A percentile compares a stretch with the other conserved stretches of the same genome.
Evolutionary conservation across 2,329 filamentous ascomycete genomes (phyloP).

Genomic region (Didymella lethalis): DNA sequence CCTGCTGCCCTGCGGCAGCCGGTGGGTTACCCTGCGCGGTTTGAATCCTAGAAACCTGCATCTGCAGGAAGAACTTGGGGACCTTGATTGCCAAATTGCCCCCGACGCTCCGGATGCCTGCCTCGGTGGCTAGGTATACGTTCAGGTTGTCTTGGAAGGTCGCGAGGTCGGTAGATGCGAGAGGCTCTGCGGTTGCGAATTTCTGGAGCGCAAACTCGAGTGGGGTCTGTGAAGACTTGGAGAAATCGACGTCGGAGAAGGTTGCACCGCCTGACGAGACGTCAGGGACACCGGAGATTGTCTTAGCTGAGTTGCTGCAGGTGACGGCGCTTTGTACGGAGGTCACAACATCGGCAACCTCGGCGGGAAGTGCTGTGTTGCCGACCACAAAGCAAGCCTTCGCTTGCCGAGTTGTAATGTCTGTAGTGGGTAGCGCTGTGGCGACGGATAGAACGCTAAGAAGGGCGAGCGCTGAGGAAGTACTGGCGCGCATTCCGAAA

Average conservation of each 20-base stretch:
- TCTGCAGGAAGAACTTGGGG: slow-evolving; percentile 69
- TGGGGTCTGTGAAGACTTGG: slow-evolving; percentile 57
- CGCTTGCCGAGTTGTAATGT: slow-evolving; percentile 28
- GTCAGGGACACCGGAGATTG: slow-evolving; percentile 64
- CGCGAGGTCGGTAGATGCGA: slow-evolving; percentile 60
- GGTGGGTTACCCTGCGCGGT: slow-evolving; percentile 66
- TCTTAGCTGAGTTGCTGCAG: slow-evolving; percentile 59
- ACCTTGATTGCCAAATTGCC: slow-evolving; percentile 66
- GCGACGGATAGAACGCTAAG: slow-evolving; percentile 24
- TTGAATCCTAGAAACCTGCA: slow-evolving; percentile 67
- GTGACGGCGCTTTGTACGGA: slow-evolving; percentile 57
- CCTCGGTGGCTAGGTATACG: slow-evolving; percentile 67
- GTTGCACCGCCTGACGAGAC: slow-evolving; percentile 60
- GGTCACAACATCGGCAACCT: slow-evolving; percentile 56
- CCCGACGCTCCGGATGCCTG: slow-evolving; percentile 62
- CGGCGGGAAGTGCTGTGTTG: slow-evolving; percentile 58
- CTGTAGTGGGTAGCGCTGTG: slow-evolving; percentile 24
- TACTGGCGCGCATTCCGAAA: slow-evolving; percentile 29
- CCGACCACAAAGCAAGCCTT: slow-evolving; percentile 65
- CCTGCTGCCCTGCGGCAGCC: slow-evolving; percentile 60
- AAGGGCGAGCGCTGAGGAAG: slow-evolving; percentile 24
- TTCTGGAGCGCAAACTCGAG: slow-evolving; percentile 63
- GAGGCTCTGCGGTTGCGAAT: slow-evolving; percentile 62
- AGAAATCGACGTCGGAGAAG: slow-evolving; percentile 67
- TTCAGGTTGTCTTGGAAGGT: slow-evolving; percentile 63